Evolutionary conservation across 306 rosid species (phyloP).

Genomic region (Cucumis sativus): Cucumber_9930_V3 NC_026657.2:7436001-7436500

Average conservation of each 20-base stretch:
- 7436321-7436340: conserved; percentile 55
- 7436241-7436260: conserved; percentile 67
- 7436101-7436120: conserved; percentile 96
- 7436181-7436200: conserved; percentile 39
- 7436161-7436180: conserved; percentile 46
- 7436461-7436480: conserved; percentile 79
- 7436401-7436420: conserved; percentile 67
- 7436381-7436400: conserved; percentile 81
- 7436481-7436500: conserved; percentile 61
- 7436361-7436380: conserved; percentile 50
- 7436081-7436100: conserved; percentile 94
- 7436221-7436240: conserved; percentile 57
- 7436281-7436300: conserved; percentile 43
- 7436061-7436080: conserved; percentile 81
- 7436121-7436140: conserved; percentile 66
- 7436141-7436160: conserved; percentile 75
- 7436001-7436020: conserved; percentile 62
- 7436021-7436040: conserved; percentile 53
- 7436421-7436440: conserved; percentile 63
- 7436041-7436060: conserved; percentile 70
- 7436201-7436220: conserved; percentile 44
- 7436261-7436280: conserved; percentile 66
- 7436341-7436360: conserved; percentile 46
- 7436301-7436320: conserved; percentile 60
- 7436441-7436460: conserved; percentile 72